A percentile compares a stretch with the other conserved stretches of the same genome.
Evolutionary conservation across 371 early-diverging fungal species (phyloP).

Genomic region (Haplosporangium sp.): DNA sequence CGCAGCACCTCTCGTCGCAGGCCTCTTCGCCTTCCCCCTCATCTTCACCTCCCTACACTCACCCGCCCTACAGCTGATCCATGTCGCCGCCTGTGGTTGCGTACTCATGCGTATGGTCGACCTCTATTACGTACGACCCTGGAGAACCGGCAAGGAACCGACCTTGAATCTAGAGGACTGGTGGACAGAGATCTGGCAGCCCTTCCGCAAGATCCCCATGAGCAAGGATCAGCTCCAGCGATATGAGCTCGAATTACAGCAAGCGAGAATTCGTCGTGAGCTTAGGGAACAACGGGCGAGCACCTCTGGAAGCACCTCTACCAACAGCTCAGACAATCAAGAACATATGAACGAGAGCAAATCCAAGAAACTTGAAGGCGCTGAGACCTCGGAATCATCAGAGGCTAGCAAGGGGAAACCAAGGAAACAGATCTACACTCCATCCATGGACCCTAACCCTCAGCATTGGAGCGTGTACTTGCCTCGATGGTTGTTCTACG

Average conservation of each 20-base stretch:
- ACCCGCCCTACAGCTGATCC: conserved; percentile 26
- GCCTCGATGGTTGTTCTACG: conserved; percentile 48
- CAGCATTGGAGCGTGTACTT: conserved; percentile 50
- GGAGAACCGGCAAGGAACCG: conserved; percentile 50
- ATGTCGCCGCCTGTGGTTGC: conserved; percentile 38
- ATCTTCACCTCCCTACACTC: conserved; percentile 29
- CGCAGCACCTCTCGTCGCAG: conserved; percentile 30
- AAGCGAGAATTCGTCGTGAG: conserved; percentile 26
- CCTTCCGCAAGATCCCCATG: conserved; percentile 53
- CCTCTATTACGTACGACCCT: conserved; percentile 45
- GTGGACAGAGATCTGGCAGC: conserved; percentile 45
- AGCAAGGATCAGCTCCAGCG: conserved; percentile 47
- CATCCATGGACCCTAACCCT: conserved; percentile 37
- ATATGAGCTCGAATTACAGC: conserved; percentile 39
- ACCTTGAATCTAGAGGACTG: conserved; percentile 47
- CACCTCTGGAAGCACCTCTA: not conserved
- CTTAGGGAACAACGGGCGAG: conserved; percentile 6
- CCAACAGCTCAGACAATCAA: not conserved
- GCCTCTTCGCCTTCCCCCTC: conserved; percentile 26
- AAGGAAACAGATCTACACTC: conserved; percentile 26
- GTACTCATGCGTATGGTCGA: conserved; percentile 50
- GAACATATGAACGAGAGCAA: not conserved
- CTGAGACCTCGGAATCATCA: not conserved
- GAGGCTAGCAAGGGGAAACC: conserved; percentile 31
- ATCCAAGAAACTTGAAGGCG: not conserved